Base-by-base conservation (phyloP, 176 grass and related monocot species). In the Chloris gayana region DNA sequence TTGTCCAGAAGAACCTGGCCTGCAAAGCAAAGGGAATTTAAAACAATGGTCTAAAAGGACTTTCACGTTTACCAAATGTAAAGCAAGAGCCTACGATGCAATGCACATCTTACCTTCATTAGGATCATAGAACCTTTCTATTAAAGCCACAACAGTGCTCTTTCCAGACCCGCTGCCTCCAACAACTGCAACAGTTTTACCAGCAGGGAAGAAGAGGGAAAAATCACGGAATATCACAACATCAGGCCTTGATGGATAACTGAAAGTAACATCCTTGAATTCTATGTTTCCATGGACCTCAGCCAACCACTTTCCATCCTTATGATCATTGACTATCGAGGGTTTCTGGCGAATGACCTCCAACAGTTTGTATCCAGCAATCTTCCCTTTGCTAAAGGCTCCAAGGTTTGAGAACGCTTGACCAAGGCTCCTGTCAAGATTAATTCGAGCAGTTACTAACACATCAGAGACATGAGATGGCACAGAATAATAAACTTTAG, bases 91-190 rank as follows among this genome's bases (percentile, higher is more conserved):
- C 27, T 76, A 6, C 14, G 25, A 71, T 14, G 11, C 6, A 22
- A 51, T 31, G 30, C 18, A 42, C 13, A 22, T 78, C 26, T 79
- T 83, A 94, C 95, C 96, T 83, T 99, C 90, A 84, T 93, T 99
- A 83, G 96, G 96, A 93, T 99, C 96, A 86, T 99, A 99, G 76
- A 99, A 99, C 53, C 96, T 89, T 95, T 99, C 96, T 76, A 99
- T 99, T 75, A 99, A 74, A 76, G 96, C 84, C 46, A 99, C 90
- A 82, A 99, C 93, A 26, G 96, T 99, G 65, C 93, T 99, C 82
- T 99, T 99, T 66, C 96, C 96, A 46, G 96, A 99, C 9, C 96
- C 96, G 89, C 96, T 99, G 71, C 93, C 92, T 89, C 96, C 96
- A 78, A 99, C 96, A 65, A 99, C 92, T 0, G 93, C 96, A 76